Evolutionary conservation across 176 grass and related monocot genomes (phyloP), one percentile per base, ranked within the genome.

Genomic region (Zea luxurians): DNA sequence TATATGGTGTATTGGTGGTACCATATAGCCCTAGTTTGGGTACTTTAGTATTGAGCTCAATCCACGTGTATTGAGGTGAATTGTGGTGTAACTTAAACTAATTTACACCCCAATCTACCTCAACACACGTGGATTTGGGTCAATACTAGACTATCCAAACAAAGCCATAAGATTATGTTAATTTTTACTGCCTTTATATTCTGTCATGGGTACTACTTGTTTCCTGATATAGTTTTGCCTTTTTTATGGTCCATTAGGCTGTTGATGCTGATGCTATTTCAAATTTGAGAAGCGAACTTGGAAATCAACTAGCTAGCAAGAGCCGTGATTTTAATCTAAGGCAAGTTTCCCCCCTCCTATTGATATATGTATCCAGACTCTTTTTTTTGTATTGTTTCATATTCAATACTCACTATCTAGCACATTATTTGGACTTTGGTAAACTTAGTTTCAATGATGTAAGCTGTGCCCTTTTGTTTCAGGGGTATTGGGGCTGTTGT

Each of bases 401-500:
- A 35, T 61, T 61, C 10, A 61, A 10, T 7, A 44, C 54, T 48
- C 43, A 68, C 35, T 57, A 60, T 67, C 10, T 58, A 48, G 41
- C 9, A 37, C 54, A 50, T 15, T 20, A 42, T 81, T 59, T 53
- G 10, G 48, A 61, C n/a, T 72, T 67, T 4, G 50, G 13, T 13
- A 27, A 18, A 63, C 48, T 20, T 61, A 16, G 12, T 35, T 2
- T 44, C 42, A 64, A 45, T 4, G 18, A 45, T 6, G 35, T 37
- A 3, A 65, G 15, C 3, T 48, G 63, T 78, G 64, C 27, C 79
- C 16, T 71, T 12, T 77, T 77, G 77, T 58, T 87, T 46, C 85
- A 98, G 91, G 80, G 90, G 83, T 48, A 98, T 98, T 48, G 92
- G 96, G 48, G 92, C 89, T 35, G 85, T 98, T 20, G 96, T 94